Percentiles rank a stretch among this genome's conserved stretches.
Conservation (phyloP, 73 alveolate genomes). For the Tetrahymena thermophila region DNA sequence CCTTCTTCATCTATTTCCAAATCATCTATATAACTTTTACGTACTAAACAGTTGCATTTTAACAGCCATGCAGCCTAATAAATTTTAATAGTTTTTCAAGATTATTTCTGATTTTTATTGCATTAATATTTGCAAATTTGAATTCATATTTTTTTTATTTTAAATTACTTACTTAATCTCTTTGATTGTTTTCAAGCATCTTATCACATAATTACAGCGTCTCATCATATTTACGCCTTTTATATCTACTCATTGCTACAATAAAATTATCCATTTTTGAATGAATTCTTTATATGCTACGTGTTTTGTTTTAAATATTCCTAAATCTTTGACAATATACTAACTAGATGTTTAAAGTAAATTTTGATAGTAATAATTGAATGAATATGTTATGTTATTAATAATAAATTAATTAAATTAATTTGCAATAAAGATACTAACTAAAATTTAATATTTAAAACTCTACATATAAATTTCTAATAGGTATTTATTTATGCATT, state of each 20-base stretch:
- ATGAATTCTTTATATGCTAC: background rate
- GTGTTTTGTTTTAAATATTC: background rate
- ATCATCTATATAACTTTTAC: slow-evolving; percentile 87
- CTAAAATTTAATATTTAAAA: background rate
- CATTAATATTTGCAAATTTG: background rate
- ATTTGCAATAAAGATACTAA: background rate
- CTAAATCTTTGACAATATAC: background rate
- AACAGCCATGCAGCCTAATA: slow-evolving; percentile 83
- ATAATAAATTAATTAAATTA: background rate
- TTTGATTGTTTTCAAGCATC: slow-evolving; percentile 64
- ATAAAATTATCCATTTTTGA: slow-evolving; percentile 77
- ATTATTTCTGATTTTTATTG: background rate
- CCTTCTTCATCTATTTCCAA: slow-evolving; percentile 92
- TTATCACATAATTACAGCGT: slow-evolving; percentile 77
- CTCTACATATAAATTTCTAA: background rate
- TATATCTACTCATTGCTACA: slow-evolving; percentile 79
- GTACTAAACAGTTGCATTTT: slow-evolving; percentile 80
- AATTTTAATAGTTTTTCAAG: background rate
- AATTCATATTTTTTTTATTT: background rate
- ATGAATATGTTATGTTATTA: background rate
- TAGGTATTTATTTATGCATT: background rate
- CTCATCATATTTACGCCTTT: slow-evolving; percentile 80
- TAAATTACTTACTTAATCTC: slow-evolving; percentile 38
- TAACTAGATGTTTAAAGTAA: background rate
- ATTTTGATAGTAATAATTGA: background rate